Evolutionary conservation across 805 yeast species (phyloP), one percentile per base, ranked within the genome.

Genomic region (Spathaspora gorwiae): DNA sequence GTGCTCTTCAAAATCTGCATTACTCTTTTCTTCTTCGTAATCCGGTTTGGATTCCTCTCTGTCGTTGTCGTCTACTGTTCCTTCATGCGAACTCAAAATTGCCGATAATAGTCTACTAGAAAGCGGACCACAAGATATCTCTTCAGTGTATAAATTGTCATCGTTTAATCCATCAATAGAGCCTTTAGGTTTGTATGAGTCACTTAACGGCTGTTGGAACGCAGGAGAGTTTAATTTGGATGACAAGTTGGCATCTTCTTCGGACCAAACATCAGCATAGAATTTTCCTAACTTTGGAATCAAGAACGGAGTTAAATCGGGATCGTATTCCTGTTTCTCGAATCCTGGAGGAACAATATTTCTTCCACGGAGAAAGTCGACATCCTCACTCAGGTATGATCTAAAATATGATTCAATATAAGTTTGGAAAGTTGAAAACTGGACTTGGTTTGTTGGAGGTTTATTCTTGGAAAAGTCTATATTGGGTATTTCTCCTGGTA

Each of bases 401-500:
- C 96, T 75, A 66, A 84, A 90, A 60, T 79, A 92, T 29, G 90
- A 87, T 61, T 94, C 99, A 33, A 90, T 76, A 53, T 84, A 88
- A 1, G 90, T 68, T 52, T 87, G 85, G 60, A 87, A 94, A 0
- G 99, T 90, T 10, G 87, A 75, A 60, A 87, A 90, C 58, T 90
- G 97, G 13, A 92, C 94, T 67, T 94, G 99, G 62, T 89, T 92
- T 2, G 89, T 66, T 3, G 76, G 75, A 5, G 73, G 60, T 57
- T 90, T 92, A 11, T 83, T 80, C 50, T 81, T 80, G 5, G 96
- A 83, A 54, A 87, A 89, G 64, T 94, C 98, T 45, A 75, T 77
- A 61, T 87, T 82, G 9, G 99, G 99, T 26, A 90, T 83, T 32
- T 74, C 80, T 2, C 99, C 99, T 0, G 99, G 96, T 29, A 94